Evolutionary conservation across 305 asterid species (phyloP), one percentile per base, ranked within the genome.

Genomic region (Solanum hybrid): DNA sequence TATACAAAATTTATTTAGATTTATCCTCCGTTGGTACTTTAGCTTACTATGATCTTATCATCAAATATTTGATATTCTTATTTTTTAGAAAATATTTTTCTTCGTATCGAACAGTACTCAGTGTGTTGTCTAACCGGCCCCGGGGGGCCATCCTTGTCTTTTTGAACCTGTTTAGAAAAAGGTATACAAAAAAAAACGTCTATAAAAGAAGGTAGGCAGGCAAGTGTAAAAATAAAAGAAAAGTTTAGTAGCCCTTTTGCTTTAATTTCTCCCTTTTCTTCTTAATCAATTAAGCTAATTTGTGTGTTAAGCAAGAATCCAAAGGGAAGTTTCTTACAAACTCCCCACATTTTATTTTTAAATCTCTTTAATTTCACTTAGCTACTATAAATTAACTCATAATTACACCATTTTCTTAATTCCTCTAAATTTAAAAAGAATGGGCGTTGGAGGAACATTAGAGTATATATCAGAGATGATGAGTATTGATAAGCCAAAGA

Each of bases 401-500:
- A 27, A 45, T 45, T 27, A 45, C 10, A 51, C 73, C 87, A 45
- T 36, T 82, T 42, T 81, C 71, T 27, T 81, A 27, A 51, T 37
- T 38, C 60, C 17, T 80, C 1, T 38, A 27, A 27, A 29, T 12
- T 24, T 27, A 72, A 17, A 12, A 13, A 72, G 4, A 73, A 94
- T 95, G 97, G 98, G 96, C 38, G 92, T 93, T 78, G 91, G 93
- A 76, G 95, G 95, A 79, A 93, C 95, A 31, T 60, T 95, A 86
- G 98, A 94, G 76, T 95, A 92, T 89, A 92, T 95, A 13, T 93
- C 95, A 32, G 96, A 93, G 10, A 88, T 94, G 84, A 90, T 93
- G 91, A 92, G 94, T 90, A 93, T 91, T 86, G 82, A 87, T 13
- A 94, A 92, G 15, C 91, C 89, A 36, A 90, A 87, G 90, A 94